These are phyloP conservation scores for Nevesoporus exiguus DNA, from an alignment of 768 basidiomycete genomes.

Conservation along the genomic window DNA sequence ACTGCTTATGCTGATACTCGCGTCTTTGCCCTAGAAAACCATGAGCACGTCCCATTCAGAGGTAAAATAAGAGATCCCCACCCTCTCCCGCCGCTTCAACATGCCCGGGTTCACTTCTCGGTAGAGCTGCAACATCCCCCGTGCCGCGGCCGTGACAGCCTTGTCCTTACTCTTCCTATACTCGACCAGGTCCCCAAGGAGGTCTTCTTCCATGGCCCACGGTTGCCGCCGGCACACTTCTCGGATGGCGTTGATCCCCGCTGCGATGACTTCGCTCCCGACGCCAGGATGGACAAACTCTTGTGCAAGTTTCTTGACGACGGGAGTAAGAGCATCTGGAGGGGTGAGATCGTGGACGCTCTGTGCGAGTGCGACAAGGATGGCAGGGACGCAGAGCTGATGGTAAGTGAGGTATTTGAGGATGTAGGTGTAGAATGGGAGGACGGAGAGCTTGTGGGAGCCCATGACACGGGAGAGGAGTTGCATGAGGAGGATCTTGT, in stretches of 20 bases:
- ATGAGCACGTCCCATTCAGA: neutral
- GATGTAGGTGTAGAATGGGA: conserved; percentile 95
- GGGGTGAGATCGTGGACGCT: conserved; percentile 94
- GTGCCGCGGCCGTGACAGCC: conserved; percentile 82
- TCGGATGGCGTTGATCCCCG: conserved; percentile 92
- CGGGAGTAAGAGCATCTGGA: conserved; percentile 86
- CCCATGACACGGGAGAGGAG: conserved; percentile 93
- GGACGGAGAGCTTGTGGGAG: conserved; percentile 86
- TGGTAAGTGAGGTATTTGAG: conserved; percentile 90
- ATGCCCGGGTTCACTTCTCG: conserved; percentile 95
- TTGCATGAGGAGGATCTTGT: conserved; percentile 97
- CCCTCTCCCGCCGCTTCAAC: conserved; percentile 84
- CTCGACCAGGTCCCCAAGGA: conserved; percentile 88
- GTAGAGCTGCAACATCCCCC: conserved; percentile 85
- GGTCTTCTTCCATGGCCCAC: conserved; percentile 95
- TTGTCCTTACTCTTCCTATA: conserved; percentile 96
- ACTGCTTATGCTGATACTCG: conserved; percentile 66
- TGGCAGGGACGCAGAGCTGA: conserved; percentile 88
- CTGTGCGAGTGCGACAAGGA: conserved; percentile 91
- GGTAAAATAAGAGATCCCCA: conserved; percentile 33
- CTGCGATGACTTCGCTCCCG: conserved; percentile 90
- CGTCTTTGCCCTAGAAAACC: conserved; percentile 75
- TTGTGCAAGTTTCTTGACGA: conserved; percentile 85
- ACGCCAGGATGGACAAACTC: conserved; percentile 99
- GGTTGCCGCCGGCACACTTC: conserved; percentile 95